A percentile compares a stretch with the other conserved stretches of the same genome.
Conservation (phyloP, 2,329 filamentous ascomycete species). For the Colletotrichum navitas region DNA sequence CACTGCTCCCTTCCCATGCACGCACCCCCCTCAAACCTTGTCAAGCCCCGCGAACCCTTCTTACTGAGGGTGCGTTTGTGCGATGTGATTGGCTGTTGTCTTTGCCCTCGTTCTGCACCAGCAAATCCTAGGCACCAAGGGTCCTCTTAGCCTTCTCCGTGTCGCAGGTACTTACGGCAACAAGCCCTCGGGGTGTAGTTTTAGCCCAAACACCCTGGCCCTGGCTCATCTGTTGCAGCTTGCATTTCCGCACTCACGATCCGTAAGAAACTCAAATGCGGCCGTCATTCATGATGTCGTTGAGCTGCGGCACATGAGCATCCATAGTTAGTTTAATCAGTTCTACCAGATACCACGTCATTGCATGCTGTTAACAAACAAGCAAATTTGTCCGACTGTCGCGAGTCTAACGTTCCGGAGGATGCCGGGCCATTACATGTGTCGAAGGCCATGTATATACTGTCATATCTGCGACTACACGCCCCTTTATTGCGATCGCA, state of each 20-base stretch:
- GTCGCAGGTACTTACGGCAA: conserved; percentile 28
- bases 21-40: conserved; percentile 10
- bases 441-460: not conserved
- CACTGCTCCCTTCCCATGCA: conserved; percentile 12
- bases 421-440: not conserved
- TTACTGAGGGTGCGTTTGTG: not conserved
- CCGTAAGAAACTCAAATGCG: conserved; percentile 28
- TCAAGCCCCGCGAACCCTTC: conserved; percentile 32
- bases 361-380: not conserved
- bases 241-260: conserved; percentile 21
- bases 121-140: conserved; percentile 35
- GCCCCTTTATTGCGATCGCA: not conserved
- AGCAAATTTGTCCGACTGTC: not conserved
- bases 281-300: conserved; percentile 27
- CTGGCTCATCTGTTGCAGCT: conserved; percentile 13
- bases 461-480: no score
- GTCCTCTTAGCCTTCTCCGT: conserved; percentile 18
- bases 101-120: conserved; percentile 6
- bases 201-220: conserved; percentile 9
- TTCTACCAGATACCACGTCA: conserved; percentile 23
- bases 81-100: not conserved
- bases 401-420: conserved; percentile 18
- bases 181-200: conserved; percentile 10
- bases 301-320: conserved; percentile 15
- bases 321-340: conserved; percentile 13